phyloP scores from a whole-genome alignment of 192 early-diverging fungal species.

The Helicostylum pulchrum region DNA sequence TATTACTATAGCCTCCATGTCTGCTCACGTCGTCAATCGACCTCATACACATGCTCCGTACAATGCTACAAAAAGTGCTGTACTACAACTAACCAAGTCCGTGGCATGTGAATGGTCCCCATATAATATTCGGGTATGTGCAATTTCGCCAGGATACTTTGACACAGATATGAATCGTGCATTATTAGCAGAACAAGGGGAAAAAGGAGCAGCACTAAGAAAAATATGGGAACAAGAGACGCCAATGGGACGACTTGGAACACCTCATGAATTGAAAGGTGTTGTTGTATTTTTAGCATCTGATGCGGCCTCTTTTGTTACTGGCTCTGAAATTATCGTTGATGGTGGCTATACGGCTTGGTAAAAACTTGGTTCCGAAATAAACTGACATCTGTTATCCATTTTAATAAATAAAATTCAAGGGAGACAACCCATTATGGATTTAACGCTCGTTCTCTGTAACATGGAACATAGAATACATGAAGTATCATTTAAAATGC shows the following conservation, averaged over 20 bases:
- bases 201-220: constrained; percentile 12
- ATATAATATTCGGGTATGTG: constrained; percentile 37
- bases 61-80: constrained; percentile 45
- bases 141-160: constrained; percentile 42
- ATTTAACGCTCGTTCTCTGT: no score
- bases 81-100: constrained; percentile 43
- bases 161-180: constrained; percentile 36
- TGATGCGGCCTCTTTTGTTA: constrained; percentile 59
- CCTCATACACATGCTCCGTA: constrained; percentile 43
- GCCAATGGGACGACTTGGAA: constrained; percentile 29
- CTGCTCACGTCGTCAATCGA: constrained; percentile 31
- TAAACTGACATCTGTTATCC: not conserved
- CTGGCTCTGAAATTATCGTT: constrained; percentile 40
- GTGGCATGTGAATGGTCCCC: constrained; percentile 45
- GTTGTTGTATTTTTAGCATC: constrained; percentile 58
- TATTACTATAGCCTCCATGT: constrained; percentile 42
- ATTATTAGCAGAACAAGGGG: constrained; percentile 22
- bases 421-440: no score
- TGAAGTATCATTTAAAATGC: no score
- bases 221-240: constrained; percentile 22
- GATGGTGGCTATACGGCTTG: constrained; percentile 35
- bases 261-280: constrained; percentile 33
- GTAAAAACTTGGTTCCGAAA: constrained; percentile 13
- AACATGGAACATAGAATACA: no score
- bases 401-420: no score